Conservation (phyloP, 345 rosid species). For the Cochlearia excelsa region DNA sequence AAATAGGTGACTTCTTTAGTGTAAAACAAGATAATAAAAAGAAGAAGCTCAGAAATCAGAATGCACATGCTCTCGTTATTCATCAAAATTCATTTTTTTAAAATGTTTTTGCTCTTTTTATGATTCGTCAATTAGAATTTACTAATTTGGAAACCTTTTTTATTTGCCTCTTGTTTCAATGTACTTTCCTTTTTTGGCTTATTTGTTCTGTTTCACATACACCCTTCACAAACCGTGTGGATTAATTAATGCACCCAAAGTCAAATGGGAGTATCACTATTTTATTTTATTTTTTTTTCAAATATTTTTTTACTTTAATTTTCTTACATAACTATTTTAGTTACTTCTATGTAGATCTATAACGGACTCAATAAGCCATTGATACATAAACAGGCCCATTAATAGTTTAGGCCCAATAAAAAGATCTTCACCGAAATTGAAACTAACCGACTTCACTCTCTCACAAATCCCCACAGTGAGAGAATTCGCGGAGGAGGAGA, state of each 20-base stretch:
- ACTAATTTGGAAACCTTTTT: slow-evolving; percentile 23
- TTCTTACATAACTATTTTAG: not conserved
- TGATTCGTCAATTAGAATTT: slow-evolving; percentile 34
- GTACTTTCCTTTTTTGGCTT: slow-evolving; percentile 29
- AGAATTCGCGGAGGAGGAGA: slow-evolving; percentile 36
- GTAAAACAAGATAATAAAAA: slow-evolving; percentile 27
- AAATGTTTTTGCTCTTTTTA: not conserved
- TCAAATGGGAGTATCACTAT: slow-evolving; percentile 15
- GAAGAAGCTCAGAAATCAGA: slow-evolving; percentile 22
- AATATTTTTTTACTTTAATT: not conserved
- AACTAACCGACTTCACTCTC: slow-evolving; percentile 1
- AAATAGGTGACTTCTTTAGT: slow-evolving; percentile 37
- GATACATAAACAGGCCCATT: not conserved
- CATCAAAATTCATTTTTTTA: slow-evolving; percentile 8
- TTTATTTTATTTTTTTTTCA: not conserved
- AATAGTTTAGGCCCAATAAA: not conserved
- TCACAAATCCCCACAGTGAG: not conserved
- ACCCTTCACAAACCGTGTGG: slow-evolving; percentile 33
- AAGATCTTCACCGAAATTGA: not conserved
- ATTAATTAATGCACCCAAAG: slow-evolving; percentile 28
- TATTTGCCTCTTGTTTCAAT: slow-evolving; percentile 31
- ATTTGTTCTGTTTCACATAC: slow-evolving; percentile 14
- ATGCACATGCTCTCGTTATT: slow-evolving; percentile 32
- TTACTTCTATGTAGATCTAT: too few species aligned
- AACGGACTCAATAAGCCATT: not conserved